Conservation (phyloP, 2,329 filamentous ascomycete species). For the Tolypocladium endophyticum region DNA sequence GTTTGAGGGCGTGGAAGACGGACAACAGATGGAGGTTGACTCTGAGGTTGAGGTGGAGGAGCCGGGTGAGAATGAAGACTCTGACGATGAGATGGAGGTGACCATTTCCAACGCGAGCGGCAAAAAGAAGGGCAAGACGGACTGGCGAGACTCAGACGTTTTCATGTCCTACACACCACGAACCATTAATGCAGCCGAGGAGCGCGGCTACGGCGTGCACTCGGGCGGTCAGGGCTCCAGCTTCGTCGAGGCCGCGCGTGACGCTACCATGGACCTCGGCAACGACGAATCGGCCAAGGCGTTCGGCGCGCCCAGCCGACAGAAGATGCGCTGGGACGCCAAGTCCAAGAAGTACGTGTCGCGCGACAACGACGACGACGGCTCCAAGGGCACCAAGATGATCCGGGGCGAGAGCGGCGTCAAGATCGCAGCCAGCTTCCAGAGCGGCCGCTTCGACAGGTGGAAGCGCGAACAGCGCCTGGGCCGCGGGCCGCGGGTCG, state of each 20-base stretch:
- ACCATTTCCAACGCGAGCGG: slow-evolving; percentile 53
- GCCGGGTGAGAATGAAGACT: slow-evolving; percentile 42
- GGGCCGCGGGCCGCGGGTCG: slow-evolving; percentile 66
- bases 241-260: slow-evolving; percentile 81
- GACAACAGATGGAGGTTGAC: neutral
- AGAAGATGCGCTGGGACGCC: slow-evolving; percentile 90
- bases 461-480: slow-evolving; percentile 86
- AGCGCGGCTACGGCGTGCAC: slow-evolving; percentile 88
- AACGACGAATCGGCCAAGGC: slow-evolving; percentile 76
- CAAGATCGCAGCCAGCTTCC: slow-evolving; percentile 91
- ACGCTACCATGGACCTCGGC: slow-evolving; percentile 82
- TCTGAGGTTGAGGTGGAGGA: slow-evolving; percentile 27
- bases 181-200: slow-evolving; percentile 70
- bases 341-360: slow-evolving; percentile 93
- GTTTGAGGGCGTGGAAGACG: slow-evolving; percentile 13
- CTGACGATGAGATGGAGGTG: slow-evolving; percentile 57
- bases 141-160: slow-evolving; percentile 75
- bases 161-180: slow-evolving; percentile 96
- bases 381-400: slow-evolving; percentile 60
- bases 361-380: slow-evolving; percentile 88
- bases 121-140: slow-evolving; percentile 40
- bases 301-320: slow-evolving; percentile 66
- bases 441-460: slow-evolving; percentile 82
- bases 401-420: slow-evolving; percentile 84
- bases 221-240: slow-evolving; percentile 64